Evolutionary conservation across 106 monocot genomes (phyloP), one percentile per base, ranked within the genome.

Genomic region (Alisma plantagoaquatica): DNA sequence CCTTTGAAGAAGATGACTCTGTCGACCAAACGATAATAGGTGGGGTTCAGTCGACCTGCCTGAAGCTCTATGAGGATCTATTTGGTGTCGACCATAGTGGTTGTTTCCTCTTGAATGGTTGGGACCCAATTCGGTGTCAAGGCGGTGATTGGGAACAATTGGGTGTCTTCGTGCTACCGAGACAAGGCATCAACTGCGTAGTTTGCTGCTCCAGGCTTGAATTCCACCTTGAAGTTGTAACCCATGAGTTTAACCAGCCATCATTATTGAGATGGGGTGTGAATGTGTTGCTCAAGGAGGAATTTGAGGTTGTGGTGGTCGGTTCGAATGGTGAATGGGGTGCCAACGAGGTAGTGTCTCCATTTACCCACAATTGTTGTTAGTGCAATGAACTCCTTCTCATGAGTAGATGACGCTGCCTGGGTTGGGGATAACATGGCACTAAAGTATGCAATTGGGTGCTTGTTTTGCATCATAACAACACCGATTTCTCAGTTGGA

Each of bases 161-260:
- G 6, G 9, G 12, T 35, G 23, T 28, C 0, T 15, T 41, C 15
- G 9, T 10, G 16, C 7, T 17, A 9, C 5, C 27, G n/a, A 12
- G 57, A 57, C 4, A 43, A n/a, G 14, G 57, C 33, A 42, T 57
- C 57, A 15, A 27, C 26, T 4, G 29, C 22, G 4, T 38, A 25
- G 20, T 57, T 57, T 4, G 22, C 8, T 42, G 41, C 10, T 41
- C 43, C 23, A 23, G 23, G 3, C 1, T 42, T 24, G 17, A 42
- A 57, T 14, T 25, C 38, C 12, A 57, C 15, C 7, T 2, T 25
- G 16, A 10, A 57, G 26, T 57, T 12, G 17, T 23, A 57, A 7
- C 4, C 23, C 14, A 42, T 4, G 0, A 57, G 16, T 42, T 57
- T 57, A 2, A 4, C 15, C 6, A 41, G 23, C 20, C 35, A 57